Evolutionary conservation across 192 early-diverging fungal species (phyloP).

Genomic region (Umbelopsis isabellina): DNA sequence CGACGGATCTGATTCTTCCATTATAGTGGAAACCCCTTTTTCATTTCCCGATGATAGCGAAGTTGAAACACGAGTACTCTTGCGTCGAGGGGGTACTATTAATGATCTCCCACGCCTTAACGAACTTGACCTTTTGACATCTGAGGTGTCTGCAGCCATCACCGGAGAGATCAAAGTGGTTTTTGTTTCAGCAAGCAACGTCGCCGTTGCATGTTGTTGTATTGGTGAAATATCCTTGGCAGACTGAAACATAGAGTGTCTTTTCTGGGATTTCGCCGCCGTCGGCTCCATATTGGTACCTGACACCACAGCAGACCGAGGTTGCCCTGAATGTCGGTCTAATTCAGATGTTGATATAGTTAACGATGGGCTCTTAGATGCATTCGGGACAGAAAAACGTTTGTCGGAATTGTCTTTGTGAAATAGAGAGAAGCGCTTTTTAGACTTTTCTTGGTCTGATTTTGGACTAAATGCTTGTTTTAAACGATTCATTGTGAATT

Average conservation of each 20-base stretch:
- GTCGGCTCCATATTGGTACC: neutral
- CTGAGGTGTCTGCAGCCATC: neutral
- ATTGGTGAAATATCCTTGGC: slow-evolving; percentile 17
- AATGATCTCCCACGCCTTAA: slow-evolving; percentile 6
- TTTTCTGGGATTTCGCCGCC: neutral
- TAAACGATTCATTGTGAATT: neutral
- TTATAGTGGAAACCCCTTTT: neutral
- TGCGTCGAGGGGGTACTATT: slow-evolving; percentile 8
- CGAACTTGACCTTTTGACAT: neutral
- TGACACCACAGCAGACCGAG: neutral
- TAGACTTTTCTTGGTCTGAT: neutral
- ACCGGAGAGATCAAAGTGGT: neutral
- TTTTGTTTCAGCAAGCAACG: slow-evolving; percentile 2
- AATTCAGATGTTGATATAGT: neutral
- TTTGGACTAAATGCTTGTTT: slow-evolving; percentile 18
- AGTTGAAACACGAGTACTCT: slow-evolving; percentile 12
- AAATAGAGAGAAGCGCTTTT: slow-evolving; percentile 2
- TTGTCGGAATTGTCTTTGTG: neutral
- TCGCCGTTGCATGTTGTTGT: neutral
- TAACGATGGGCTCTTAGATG: neutral
- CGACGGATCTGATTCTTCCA: slow-evolving; percentile 2
- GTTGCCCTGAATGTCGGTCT: neutral
- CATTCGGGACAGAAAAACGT: neutral
- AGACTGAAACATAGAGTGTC: slow-evolving; percentile 16
- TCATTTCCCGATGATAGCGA: slow-evolving; percentile 17